These are phyloP conservation scores for Blastocystis sp. DNA, from an alignment of 352 stramenopile genomes.

Conservation along the genomic window DNA sequence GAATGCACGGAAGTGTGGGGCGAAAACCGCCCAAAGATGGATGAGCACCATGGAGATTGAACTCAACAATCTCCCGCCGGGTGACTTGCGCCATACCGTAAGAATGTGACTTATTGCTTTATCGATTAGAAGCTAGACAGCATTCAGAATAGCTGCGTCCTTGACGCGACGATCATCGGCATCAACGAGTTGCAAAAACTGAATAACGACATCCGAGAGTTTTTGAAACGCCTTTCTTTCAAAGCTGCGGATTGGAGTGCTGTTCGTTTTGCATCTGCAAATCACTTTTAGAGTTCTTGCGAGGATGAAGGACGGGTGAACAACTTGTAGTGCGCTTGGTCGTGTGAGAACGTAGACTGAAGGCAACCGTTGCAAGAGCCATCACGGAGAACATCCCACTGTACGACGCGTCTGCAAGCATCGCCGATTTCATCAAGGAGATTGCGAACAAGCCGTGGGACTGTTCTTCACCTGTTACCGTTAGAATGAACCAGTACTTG, in stretches of 20 bases:
- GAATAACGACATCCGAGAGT: neutral
- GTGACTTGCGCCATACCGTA: too few relatives aligned
- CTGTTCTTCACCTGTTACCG: neutral
- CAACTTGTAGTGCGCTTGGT: slow-evolving; percentile 31
- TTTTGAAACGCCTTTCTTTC: neutral
- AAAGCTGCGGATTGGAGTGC: neutral
- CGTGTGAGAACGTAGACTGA: neutral
- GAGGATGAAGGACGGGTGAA: neutral
- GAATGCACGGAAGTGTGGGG: too few relatives aligned
- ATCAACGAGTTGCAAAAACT: neutral
- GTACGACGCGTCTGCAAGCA: neutral
- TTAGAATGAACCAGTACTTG: slow-evolving; percentile 19
- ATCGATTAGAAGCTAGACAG: neutral
- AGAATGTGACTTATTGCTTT: neutral
- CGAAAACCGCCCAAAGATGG: too few relatives aligned
- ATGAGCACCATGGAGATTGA: too few relatives aligned
- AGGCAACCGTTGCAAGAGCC: neutral
- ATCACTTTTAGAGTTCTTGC: neutral
- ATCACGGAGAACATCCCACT: slow-evolving; percentile 50
- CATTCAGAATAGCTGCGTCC: neutral
- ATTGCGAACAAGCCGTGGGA: slow-evolving; percentile 27
- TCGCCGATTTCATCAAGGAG: slow-evolving; percentile 39
- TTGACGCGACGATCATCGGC: neutral
- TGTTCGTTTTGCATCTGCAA: neutral
- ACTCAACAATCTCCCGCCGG: too few relatives aligned